These are phyloP conservation scores for Aspergillus egyptiacus DNA, from an alignment of 495 filamentous ascomycete species.

Conservation along the genomic window DNA sequence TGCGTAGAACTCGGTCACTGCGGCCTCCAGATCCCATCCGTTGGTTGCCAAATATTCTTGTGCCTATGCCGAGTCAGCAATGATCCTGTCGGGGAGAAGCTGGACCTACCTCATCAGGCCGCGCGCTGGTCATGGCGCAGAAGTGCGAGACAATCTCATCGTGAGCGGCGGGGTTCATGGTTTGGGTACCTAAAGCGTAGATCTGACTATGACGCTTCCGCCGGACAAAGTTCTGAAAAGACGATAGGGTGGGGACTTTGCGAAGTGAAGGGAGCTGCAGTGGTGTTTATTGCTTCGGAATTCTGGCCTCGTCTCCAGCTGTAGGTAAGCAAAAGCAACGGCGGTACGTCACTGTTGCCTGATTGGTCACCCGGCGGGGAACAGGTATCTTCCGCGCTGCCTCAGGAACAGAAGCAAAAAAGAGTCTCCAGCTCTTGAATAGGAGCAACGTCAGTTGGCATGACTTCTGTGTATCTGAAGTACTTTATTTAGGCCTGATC, in stretches of 20 bases:
- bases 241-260: background rate
- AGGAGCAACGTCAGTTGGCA: too few species aligned
- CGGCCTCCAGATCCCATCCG: conserved; percentile 63
- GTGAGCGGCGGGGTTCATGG: conserved; percentile 53
- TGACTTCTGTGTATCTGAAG: too few species aligned
- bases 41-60: conserved; percentile 60
- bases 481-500: too few species aligned
- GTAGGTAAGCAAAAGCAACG: conserved; percentile 17
- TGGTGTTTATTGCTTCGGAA: background rate
- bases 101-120: conserved; percentile 56
- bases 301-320: background rate
- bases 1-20: conserved; percentile 63
- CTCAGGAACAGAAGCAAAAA: conserved; percentile 7
- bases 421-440: background rate
- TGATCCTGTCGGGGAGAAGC: background rate
- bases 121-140: conserved; percentile 61
- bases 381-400: conserved; percentile 31
- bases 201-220: background rate
- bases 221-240: too few species aligned
- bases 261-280: too few species aligned
- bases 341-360: conserved; percentile 42
- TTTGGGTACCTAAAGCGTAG: conserved; percentile 1
- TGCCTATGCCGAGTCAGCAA: conserved; percentile 37
- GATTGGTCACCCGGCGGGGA: conserved; percentile 40
- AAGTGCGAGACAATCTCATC: conserved; percentile 70